Conservation (phyloP, 176 grass and related monocot genomes). For the Urochloa ruziziensis region DNA sequence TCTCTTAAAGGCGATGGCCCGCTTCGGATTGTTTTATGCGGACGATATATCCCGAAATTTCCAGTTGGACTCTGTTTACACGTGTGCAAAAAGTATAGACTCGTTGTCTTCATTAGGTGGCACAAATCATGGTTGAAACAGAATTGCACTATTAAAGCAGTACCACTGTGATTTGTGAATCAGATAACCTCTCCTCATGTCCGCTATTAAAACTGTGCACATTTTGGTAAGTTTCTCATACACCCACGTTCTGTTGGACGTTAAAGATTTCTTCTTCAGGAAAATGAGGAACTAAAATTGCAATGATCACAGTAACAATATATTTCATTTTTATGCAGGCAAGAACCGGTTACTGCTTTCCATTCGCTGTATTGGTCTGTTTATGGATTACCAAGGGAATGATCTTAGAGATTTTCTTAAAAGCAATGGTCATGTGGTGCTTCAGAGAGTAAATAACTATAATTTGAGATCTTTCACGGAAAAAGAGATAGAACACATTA, state of each 20-base stretch:
- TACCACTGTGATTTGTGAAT: not conserved
- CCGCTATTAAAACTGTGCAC: not conserved
- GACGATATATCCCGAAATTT: too few species aligned
- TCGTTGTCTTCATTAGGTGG: not conserved
- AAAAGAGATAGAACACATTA: not conserved
- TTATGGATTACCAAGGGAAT: not conserved
- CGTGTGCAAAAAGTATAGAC: not conserved
- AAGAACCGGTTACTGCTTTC: not conserved
- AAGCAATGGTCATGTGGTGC: not conserved
- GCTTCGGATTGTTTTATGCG: too few species aligned
- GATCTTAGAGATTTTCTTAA: not conserved
- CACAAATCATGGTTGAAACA: not conserved
- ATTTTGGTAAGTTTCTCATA: not conserved
- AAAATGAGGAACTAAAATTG: not conserved
- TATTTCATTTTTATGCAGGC: not conserved
- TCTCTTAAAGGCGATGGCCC: too few species aligned
- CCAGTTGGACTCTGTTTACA: not conserved
- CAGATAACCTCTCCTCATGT: not conserved
- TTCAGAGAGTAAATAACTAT: not conserved
- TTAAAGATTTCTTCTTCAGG: not conserved
- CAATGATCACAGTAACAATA: not conserved
- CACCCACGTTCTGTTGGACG: not conserved
- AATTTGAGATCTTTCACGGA: not conserved
- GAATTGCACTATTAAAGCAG: too few species aligned
- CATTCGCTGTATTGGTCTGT: not conserved